Evolutionary conservation across 495 filamentous ascomycete genomes (phyloP).

Genomic region (Aspergillus biplanus): DNA sequence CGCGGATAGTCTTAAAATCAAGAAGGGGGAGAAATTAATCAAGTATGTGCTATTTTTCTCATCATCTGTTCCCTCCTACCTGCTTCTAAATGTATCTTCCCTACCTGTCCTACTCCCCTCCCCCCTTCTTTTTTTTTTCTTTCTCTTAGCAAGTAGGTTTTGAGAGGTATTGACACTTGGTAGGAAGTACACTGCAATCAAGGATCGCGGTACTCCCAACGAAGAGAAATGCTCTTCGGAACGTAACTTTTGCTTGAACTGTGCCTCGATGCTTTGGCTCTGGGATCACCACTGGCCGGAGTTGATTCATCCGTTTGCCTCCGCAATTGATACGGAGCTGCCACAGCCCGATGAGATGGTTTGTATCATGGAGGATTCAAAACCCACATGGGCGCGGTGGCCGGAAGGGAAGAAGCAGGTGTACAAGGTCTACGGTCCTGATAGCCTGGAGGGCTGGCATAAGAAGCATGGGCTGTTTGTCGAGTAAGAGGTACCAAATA

Average conservation of each 20-base stretch:
- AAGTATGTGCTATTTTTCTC: conserved; percentile 38
- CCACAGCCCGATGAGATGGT: conserved; percentile 57
- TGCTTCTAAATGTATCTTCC: background rate
- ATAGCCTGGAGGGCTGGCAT: conserved; percentile 58
- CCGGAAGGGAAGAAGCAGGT: conserved; percentile 55
- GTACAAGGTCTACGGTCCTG: conserved; percentile 42
- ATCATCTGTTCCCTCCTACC: too few relatives aligned
- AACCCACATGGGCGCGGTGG: conserved; percentile 56
- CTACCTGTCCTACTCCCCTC: background rate
- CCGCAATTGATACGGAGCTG: conserved; percentile 58
- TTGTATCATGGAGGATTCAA: conserved; percentile 52
- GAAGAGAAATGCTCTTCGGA: conserved; percentile 49
- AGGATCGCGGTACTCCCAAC: conserved; percentile 51
- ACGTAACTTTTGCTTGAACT: conserved; percentile 58
- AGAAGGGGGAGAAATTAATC: conserved; percentile 51
- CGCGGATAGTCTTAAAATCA: conserved; percentile 49
- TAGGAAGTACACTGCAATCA: conserved; percentile 56
- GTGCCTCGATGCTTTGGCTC: conserved; percentile 54
- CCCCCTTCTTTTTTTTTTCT: background rate
- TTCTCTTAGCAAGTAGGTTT: background rate
- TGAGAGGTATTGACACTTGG: background rate
- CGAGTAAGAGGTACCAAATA: conserved; percentile 4
- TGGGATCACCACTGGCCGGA: conserved; percentile 57
- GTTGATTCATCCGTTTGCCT: conserved; percentile 59
- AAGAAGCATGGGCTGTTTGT: conserved; percentile 47